Evolutionary conservation across 768 basidiomycete species (phyloP).

Genomic region (Pisolithus marmoratus): DNA sequence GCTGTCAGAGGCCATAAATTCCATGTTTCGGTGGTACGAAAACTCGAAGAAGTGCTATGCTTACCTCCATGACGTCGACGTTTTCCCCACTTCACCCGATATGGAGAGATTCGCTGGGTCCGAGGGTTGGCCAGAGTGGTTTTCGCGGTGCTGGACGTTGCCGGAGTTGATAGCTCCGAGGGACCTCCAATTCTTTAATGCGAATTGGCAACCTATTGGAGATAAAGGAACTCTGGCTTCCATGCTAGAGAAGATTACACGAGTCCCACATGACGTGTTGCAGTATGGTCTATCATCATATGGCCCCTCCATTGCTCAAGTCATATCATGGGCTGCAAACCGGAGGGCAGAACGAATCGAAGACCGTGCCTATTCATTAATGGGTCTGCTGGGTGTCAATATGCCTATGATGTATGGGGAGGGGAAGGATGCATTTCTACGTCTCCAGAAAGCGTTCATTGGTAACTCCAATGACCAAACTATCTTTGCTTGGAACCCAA

Average conservation of each 20-base stretch:
- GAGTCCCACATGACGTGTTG: constrained; percentile 1
- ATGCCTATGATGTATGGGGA: constrained; percentile 12
- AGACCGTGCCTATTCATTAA: constrained; percentile 14
- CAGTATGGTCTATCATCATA: no score
- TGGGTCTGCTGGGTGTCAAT: constrained; percentile 10
- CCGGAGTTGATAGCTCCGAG: constrained; percentile 12
- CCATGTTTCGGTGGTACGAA: no score
- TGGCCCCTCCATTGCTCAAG: constrained; percentile 5
- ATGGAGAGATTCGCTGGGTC: neutral
- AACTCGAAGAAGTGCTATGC: no score
- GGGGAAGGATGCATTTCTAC: constrained; percentile 6
- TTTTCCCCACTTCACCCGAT: neutral
- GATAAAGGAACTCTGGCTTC: constrained; percentile 1
- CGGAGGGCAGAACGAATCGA: constrained; percentile 12
- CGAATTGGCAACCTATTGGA: constrained; percentile 5
- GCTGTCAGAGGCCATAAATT: no score
- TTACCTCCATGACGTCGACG: no score
- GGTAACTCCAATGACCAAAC: no score
- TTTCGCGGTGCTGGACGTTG: constrained; percentile 9
- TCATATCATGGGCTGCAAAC: constrained; percentile 13
- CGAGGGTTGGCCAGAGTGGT: constrained; percentile 7
- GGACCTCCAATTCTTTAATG: constrained; percentile 9
- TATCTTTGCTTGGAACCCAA: no score
- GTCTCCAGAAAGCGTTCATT: constrained; percentile 4
- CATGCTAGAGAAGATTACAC: neutral